Evolutionary conservation across 2,329 filamentous ascomycete species (phyloP).

Genomic region (Raffaelea deltoideospora): DNA sequence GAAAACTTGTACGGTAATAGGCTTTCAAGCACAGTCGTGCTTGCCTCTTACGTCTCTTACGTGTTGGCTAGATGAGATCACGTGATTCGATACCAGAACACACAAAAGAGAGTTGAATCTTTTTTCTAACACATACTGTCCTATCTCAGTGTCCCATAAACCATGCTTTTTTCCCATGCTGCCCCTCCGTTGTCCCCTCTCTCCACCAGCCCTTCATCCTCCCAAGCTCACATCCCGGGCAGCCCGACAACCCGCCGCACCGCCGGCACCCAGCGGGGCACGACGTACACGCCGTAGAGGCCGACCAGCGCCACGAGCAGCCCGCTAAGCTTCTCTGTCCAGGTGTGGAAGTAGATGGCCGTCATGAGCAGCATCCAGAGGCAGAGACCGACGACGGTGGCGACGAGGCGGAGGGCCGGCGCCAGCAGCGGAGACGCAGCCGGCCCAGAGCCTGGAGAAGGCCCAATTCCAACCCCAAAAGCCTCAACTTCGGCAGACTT

Average conservation of each 20-base stretch:
- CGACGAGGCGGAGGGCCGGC: conserved; percentile 28
- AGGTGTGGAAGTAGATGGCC: conserved; percentile 95
- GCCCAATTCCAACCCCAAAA: conserved; percentile 15
- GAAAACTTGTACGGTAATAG: too few relatives aligned
- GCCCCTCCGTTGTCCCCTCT: not conserved
- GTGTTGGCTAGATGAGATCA: too few relatives aligned
- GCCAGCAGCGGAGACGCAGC: not conserved
- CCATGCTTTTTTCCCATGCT: not conserved
- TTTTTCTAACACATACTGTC: not conserved
- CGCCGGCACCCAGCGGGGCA: conserved; percentile 33
- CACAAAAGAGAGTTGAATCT: too few relatives aligned
- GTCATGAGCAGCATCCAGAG: conserved; percentile 99
- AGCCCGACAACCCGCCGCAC: conserved; percentile 30
- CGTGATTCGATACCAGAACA: too few relatives aligned
- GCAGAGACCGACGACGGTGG: conserved; percentile 52
- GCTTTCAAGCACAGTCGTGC: not conserved
- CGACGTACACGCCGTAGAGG: conserved; percentile 34
- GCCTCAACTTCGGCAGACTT: conserved; percentile 40
- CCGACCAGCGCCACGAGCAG: conserved; percentile 30
- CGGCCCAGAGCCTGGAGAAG: too few relatives aligned
- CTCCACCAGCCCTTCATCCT: conserved; percentile 5
- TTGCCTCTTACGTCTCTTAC: not conserved
- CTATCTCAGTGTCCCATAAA: not conserved
- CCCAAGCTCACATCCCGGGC: conserved; percentile 34
- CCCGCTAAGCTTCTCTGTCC: conserved; percentile 74